Percentiles rank a stretch among this genome's conserved stretches.
These are phyloP conservation scores for Pseudogymnoascus sp. DNA, from an alignment of 2,329 filamentous ascomycete species.

Conservation along the genomic window DNA sequence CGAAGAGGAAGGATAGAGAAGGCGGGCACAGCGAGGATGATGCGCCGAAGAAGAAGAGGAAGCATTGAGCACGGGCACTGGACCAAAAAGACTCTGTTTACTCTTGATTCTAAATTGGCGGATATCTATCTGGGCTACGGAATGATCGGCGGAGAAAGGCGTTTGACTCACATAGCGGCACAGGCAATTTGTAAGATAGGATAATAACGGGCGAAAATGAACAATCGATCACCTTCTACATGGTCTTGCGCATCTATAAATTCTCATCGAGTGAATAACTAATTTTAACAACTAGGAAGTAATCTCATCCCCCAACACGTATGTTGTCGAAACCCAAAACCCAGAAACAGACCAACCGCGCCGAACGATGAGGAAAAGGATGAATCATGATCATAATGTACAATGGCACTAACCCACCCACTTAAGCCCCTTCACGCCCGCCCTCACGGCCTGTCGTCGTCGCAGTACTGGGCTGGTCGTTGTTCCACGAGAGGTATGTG, in stretches of 20 bases:
- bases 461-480: conserved; percentile 54
- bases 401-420: not conserved
- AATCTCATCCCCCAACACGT: conserved; percentile 1
- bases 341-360: conserved; percentile 10
- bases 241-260: not conserved
- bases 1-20: conserved; percentile 73
- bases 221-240: not conserved
- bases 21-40: conserved; percentile 61
- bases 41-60: conserved; percentile 62
- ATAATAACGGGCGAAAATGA: not conserved
- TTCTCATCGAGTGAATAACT: not conserved
- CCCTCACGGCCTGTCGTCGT: conserved; percentile 51
- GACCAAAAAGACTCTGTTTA: not conserved
- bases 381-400: conserved; percentile 14
- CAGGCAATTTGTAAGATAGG: conserved; percentile 5
- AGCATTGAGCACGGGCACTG: not conserved
- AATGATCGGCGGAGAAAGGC: not conserved
- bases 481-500: conserved; percentile 95
- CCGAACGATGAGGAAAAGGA: conserved; percentile 9
- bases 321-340: conserved; percentile 3
- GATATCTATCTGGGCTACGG: not conserved
- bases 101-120: not conserved
- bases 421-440: conserved; percentile 13
- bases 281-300: conserved; percentile 4
- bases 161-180: not conserved